A percentile compares a stretch with the other conserved stretches of the same genome.
Conservation (phyloP, 495 filamentous ascomycete genomes). For the Hyaloscypha bicolor region DNA sequence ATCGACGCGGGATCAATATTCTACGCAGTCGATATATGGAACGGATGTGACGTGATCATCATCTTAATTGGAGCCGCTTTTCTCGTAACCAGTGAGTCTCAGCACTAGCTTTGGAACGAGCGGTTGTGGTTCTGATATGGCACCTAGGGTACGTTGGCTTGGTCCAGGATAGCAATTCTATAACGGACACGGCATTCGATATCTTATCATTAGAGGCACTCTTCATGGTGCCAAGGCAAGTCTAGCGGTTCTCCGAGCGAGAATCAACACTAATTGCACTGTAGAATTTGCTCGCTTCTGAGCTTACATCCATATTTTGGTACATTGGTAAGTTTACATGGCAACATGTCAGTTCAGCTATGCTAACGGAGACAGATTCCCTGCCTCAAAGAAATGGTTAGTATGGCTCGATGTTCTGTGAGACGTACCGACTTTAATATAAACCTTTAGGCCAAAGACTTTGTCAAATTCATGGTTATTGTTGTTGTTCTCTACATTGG, state of each 20-base stretch:
- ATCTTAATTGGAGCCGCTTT: slow-evolving; percentile 80
- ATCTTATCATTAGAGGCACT: slow-evolving; percentile 86
- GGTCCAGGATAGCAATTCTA: slow-evolving; percentile 55
- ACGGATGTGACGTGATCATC: slow-evolving; percentile 83
- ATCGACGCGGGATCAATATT: slow-evolving; percentile 82
- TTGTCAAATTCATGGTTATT: slow-evolving; percentile 87
- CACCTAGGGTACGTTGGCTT: slow-evolving; percentile 62
- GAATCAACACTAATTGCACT: slow-evolving; percentile 29
- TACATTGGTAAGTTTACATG: slow-evolving; percentile 38
- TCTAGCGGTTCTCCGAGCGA: background rate
- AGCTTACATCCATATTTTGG: slow-evolving; percentile 93
- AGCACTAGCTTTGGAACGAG: background rate
- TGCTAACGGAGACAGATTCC: slow-evolving; percentile 28
- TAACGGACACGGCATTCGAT: slow-evolving; percentile 82
- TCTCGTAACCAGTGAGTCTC: slow-evolving; percentile 56
- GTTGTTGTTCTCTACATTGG: slow-evolving; percentile 76
- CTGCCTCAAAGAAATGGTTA: slow-evolving; percentile 35
- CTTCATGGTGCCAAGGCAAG: slow-evolving; percentile 77
- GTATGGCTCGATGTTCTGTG: background rate
- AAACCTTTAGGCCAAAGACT: slow-evolving; percentile 59
- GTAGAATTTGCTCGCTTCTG: slow-evolving; percentile 75
- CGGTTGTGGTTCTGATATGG: slow-evolving; percentile 45
- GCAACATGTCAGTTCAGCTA: background rate
- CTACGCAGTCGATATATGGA: slow-evolving; percentile 90
- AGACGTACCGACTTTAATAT: background rate